These are phyloP conservation scores for Diaporthe sp. DNA, from an alignment of 2,329 filamentous ascomycete species.

Conservation along the genomic window DNA sequence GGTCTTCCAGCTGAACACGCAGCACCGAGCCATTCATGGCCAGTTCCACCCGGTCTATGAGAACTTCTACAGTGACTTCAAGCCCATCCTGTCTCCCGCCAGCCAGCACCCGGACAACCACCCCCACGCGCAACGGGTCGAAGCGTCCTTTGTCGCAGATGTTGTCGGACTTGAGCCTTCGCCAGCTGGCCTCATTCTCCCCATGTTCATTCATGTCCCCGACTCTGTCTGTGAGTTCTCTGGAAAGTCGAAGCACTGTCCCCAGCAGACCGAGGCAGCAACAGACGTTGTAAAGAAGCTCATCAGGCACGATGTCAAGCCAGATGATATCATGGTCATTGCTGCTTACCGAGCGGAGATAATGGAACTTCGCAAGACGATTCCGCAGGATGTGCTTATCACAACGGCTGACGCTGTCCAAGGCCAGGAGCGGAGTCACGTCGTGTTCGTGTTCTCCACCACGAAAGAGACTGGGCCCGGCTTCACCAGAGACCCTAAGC, in stretches of 20 bases:
- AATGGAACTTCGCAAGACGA: rapidly evolving
- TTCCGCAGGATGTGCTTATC: neutral
- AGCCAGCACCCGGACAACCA: neutral
- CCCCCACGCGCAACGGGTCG: neutral
- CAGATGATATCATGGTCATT: neutral
- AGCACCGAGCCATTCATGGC: neutral
- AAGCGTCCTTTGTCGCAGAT: neutral
- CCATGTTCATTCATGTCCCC: neutral
- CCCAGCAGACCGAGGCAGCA: neutral
- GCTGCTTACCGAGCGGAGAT: neutral
- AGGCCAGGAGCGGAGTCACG: neutral
- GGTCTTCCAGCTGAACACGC: neutral
- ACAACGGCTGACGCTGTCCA: neutral
- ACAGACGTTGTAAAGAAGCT: neutral
- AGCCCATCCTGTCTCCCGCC: neutral
- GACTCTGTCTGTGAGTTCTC: no score
- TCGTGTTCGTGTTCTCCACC: neutral
- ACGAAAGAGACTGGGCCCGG: neutral
- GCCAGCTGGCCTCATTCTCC: neutral
- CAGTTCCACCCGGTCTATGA: neutral
- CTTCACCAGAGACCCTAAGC: neutral
- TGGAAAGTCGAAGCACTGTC: neutral
- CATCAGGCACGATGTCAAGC: rapidly evolving
- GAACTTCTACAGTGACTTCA: neutral
- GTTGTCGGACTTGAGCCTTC: neutral